Evolutionary conservation across 768 basidiomycete species (phyloP).

Genomic region (Pholiota molesta): DNA sequence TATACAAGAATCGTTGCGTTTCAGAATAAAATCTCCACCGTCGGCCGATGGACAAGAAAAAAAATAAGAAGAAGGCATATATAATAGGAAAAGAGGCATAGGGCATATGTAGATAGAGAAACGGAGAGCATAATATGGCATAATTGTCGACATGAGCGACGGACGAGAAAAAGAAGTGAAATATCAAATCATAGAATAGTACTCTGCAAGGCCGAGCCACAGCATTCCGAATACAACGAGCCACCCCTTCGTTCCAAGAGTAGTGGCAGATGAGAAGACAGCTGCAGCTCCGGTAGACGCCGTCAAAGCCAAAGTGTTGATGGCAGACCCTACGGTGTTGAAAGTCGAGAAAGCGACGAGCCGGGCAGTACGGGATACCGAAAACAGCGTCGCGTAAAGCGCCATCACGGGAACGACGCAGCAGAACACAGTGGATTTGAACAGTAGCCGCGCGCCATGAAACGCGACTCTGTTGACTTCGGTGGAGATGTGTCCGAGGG

Average conservation of each 20-base stretch:
- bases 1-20: too few relatives aligned
- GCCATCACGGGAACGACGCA: not conserved
- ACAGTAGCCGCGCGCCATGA: too few relatives aligned
- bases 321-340: too few relatives aligned
- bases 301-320: not conserved
- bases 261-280: not conserved
- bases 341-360: too few relatives aligned
- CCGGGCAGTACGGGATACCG: too few relatives aligned
- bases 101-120: too few relatives aligned
- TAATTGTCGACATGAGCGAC: too few relatives aligned
- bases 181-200: not conserved
- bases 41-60: too few relatives aligned
- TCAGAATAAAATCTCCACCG: too few relatives aligned
- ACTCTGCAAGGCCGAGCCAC: not conserved
- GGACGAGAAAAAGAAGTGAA: not conserved
- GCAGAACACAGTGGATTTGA: not conserved
- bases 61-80: too few relatives aligned
- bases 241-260: not conserved
- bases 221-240: not conserved
- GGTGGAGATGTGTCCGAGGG: not conserved
- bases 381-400: not conserved
- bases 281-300: not conserved
- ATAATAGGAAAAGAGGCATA: too few relatives aligned
- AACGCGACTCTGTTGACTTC: not conserved
- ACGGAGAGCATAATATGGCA: too few relatives aligned